Conservation (phyloP, 148 eudicot genomes). For the Persicaria maculosa region DNA sequence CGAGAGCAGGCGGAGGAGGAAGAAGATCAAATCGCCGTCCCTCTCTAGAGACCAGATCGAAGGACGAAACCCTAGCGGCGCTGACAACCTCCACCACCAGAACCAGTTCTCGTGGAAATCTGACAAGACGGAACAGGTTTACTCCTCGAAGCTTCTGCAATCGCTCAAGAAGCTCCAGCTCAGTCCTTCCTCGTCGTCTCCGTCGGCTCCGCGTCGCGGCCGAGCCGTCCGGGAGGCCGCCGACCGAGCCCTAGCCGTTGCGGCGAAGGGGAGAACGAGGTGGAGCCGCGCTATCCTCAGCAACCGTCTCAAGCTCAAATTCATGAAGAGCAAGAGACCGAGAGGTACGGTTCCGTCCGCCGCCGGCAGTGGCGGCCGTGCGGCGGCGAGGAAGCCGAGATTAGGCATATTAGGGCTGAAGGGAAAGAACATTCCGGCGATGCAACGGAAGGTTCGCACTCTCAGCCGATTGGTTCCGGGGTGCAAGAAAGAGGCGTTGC, state of each 20-base stretch:
- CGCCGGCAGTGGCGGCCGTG: slow-evolving; percentile 20
- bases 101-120: slow-evolving; percentile 55
- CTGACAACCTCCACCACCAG: not conserved
- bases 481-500: slow-evolving; percentile 65
- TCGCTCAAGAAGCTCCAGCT: slow-evolving; percentile 66
- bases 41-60: slow-evolving; percentile 12
- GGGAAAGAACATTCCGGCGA: slow-evolving; percentile 47
- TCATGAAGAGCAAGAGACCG: slow-evolving; percentile 41
- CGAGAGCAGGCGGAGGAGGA: slow-evolving; percentile 36
- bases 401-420: slow-evolving; percentile 41
- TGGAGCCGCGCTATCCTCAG: slow-evolving; percentile 91
- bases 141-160: slow-evolving; percentile 63
- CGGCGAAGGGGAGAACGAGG: slow-evolving; percentile 72
- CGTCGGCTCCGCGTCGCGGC: slow-evolving; percentile 40
- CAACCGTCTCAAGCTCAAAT: slow-evolving; percentile 61
- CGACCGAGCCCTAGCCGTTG: slow-evolving; percentile 52
- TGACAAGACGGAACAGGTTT: slow-evolving; percentile 59
- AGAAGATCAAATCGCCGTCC: slow-evolving; percentile 30
- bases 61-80: slow-evolving; percentile 13
- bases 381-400: slow-evolving; percentile 30
- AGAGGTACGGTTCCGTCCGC: slow-evolving; percentile 15
- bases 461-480: slow-evolving; percentile 80
- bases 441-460: slow-evolving; percentile 54
- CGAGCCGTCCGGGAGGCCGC: slow-evolving; percentile 71
- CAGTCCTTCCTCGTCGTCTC: slow-evolving; percentile 19